Base-by-base conservation (phyloP, 192 early-diverging fungal genomes). In the Umbelopsis ramanniana region DNA sequence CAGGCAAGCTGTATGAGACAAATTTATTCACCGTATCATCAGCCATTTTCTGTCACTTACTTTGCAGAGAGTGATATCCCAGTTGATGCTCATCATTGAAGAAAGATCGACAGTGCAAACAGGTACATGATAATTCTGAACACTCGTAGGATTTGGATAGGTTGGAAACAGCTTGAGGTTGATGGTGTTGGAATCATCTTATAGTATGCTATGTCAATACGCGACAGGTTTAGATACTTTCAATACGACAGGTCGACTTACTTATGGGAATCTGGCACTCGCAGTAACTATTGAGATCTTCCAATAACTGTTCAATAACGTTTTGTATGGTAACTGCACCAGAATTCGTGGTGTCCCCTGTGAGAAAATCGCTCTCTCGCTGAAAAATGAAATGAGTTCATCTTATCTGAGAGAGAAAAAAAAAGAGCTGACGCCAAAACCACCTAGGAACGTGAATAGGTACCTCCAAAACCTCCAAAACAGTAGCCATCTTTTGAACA, bases 61-160 rank as follows among this genome's bases (percentile, higher is more conserved):
- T 43, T 87, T 84, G 70, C 82, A 88, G 72, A 98, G 87, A 0
- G 94, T 95, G 75, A 99, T 85, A 76, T 99, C 98, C 96, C 97
- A 99, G 78, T 94, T 86, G 21, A 90, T 84, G 69, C 93, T 91
- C 74, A 89, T 86, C 73, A 79, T 79, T 4, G 72, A 66, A 15
- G 63, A 35, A 37, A 92, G 74, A 77, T 94, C 86, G 7, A 93
- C 89, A 33, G 91, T 89, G 15, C 85, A 82, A 10, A 96, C 91
- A 4, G 95, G 95, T 0, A 96, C 95, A 38, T 94, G 89, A 74
- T 92, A 92, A 69, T 95, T 93, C 47, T 90, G 81, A 0, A 97
- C 92, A 8, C 81, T 78, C 14, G 87, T 76, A 6, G 95, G 95
- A 55, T 93, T 88, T 11, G 85, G 86, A 73, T 93, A 92, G 2